These are phyloP conservation scores for Emergomyces africanus DNA, from an alignment of 2,329 filamentous ascomycete species.

Conservation along the genomic window DNA sequence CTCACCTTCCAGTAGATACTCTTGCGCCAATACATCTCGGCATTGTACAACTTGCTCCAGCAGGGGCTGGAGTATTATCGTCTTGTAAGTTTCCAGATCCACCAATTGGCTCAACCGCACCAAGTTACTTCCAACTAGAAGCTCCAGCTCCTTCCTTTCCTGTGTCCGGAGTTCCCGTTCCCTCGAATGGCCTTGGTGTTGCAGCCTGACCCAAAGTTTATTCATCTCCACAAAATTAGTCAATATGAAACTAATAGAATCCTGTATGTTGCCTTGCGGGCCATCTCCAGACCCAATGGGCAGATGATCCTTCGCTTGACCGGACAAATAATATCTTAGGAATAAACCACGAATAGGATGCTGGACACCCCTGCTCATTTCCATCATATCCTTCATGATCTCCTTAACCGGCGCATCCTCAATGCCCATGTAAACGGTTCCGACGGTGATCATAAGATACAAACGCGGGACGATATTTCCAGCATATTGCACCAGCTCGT, in stretches of 20 bases:
- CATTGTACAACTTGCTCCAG: conserved; percentile 97
- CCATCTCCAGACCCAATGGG: conserved; percentile 75
- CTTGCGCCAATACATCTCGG: conserved; percentile 89
- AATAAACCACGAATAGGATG: conserved; percentile 94
- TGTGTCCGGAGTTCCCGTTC: conserved; percentile 88
- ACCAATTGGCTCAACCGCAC: conserved; percentile 91
- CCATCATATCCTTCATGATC: conserved; percentile 99
- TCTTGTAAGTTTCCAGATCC: conserved; percentile 88
- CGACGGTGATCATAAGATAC: conserved; percentile 98
- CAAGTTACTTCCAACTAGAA: conserved; percentile 92
- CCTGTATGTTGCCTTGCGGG: conserved; percentile 87
- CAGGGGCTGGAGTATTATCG: conserved; percentile 72
- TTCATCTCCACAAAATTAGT: conserved; percentile 99
- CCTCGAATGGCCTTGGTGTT: conserved; percentile 93
- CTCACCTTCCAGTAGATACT: conserved; percentile 77
- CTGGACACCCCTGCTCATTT: conserved; percentile 97
- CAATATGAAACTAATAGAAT: conserved; percentile 94
- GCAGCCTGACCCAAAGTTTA: conserved; percentile 94
- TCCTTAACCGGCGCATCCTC: conserved; percentile 98
- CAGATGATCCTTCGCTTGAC: conserved; percentile 81
- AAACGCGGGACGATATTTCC: conserved; percentile 94
- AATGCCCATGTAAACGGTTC: conserved; percentile 98
- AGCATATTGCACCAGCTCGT: conserved; percentile 95
- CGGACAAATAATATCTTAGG: conserved; percentile 88
- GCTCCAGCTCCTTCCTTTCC: conserved; percentile 86